Base-by-base conservation (phyloP, 2,329 filamentous ascomycete species). In the Fusarium albidum region DNA sequence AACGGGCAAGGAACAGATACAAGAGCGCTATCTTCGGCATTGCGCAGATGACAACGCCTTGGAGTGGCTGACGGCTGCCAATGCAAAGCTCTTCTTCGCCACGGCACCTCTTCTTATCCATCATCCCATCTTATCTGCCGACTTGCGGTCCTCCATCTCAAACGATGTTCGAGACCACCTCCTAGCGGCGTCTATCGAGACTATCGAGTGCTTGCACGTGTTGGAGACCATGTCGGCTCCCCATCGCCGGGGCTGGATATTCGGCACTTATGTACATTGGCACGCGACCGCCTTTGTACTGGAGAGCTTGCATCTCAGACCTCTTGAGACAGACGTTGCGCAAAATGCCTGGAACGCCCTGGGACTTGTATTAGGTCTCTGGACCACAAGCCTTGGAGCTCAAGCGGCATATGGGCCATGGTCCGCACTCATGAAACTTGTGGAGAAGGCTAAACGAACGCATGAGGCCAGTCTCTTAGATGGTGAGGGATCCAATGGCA, bases 171-270 rank as follows among this genome's bases (percentile, higher is more conserved):
- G 34, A 10, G 31, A 47, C 26, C 13, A 12, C 17, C n/a, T 55
- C 13, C 35, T 55, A 9, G 32, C 25, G 6, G 37, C 41, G 5
- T 51, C 31, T 3, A 42, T 51, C n/a, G 37, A 55, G 35, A 46
- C 37, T 10, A 55, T 55, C 4, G 31, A 51, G 21, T 55, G 41
- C 17, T 55, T 50, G 8, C 43, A 48, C 34, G 49, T 52, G 18
- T 27, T 53, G 10, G 38, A 39, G 9, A 40, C 47, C 7, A 38
- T 49, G 32, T 49, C 38, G 8, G 12, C 39, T 13, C 42, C 39
- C 41, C 45, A 47, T 33, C 33, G 46, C 7, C 48, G 51, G 40
- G 51, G 33, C 14, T 27, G 39, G 11, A 33, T 49, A 6, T 48
- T 48, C 4, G 48, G 51, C 28, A 53, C 38, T 6, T 37, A 49